Conservation (phyloP, 257 asterid species). For the Solanum tarapatanum region DNA sequence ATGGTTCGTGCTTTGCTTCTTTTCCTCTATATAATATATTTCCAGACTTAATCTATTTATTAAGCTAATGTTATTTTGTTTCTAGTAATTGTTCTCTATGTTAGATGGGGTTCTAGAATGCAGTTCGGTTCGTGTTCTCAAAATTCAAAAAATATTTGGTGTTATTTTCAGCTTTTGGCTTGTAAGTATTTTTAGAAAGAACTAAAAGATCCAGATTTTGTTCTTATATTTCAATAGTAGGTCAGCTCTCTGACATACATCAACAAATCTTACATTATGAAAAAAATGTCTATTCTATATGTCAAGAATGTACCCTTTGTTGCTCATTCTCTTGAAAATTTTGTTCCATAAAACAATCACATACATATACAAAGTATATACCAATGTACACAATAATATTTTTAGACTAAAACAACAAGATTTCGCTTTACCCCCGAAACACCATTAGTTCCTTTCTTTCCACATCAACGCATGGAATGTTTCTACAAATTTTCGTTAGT, state of each 20-base stretch:
- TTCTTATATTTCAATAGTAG: neutral
- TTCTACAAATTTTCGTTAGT: neutral
- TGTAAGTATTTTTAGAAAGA: conserved; percentile 28
- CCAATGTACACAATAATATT: neutral
- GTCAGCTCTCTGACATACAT: neutral
- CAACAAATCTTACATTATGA: too few species aligned
- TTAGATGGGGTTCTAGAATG: conserved; percentile 54
- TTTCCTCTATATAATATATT: neutral
- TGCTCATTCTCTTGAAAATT: too few species aligned
- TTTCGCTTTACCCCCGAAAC: neutral
- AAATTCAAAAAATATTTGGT: conserved; percentile 58
- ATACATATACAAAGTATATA: too few species aligned
- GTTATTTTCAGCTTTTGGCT: conserved; percentile 51
- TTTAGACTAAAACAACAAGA: neutral
- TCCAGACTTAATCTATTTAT: neutral
- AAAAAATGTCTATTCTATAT: too few species aligned
- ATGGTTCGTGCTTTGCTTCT: neutral
- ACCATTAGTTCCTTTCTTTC: neutral
- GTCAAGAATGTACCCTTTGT: too few species aligned
- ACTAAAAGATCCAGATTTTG: neutral
- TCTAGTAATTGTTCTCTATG: neutral
- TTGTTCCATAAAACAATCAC: too few species aligned
- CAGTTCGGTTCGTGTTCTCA: conserved; percentile 50
- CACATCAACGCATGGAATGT: neutral
- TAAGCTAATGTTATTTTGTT: neutral